A percentile compares a stretch with the other conserved stretches of the same genome.
These are phyloP conservation scores for Agroathelia rolfsii DNA, from an alignment of 1,284 basidiomycete species.

Conservation along the genomic window DNA sequence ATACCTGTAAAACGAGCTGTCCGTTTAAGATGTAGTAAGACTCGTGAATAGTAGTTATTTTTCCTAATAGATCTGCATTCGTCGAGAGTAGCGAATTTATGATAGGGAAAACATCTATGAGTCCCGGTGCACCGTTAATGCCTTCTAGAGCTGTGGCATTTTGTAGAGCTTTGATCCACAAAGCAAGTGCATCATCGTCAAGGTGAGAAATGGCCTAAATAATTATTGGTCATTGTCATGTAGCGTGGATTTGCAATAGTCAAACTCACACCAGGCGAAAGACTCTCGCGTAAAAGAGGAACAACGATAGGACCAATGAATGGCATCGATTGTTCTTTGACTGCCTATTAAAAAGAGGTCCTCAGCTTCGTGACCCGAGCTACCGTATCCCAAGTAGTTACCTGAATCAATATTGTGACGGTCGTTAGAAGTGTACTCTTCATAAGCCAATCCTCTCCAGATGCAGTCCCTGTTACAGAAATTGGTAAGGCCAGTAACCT, in stretches of 20 bases:
- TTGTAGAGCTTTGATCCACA: conserved; percentile 70
- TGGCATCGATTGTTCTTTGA: conserved; percentile 47
- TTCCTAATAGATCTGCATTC: conserved; percentile 73
- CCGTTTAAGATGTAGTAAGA: conserved; percentile 76
- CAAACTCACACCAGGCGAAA: conserved; percentile 48
- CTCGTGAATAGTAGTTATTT: conserved; percentile 60
- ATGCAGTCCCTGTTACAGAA: conserved; percentile 42
- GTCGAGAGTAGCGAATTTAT: conserved; percentile 50
- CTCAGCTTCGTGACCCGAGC: conserved; percentile 1
- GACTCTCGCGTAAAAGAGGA: conserved; percentile 67
- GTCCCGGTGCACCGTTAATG: conserved; percentile 36
- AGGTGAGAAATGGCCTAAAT: conserved; percentile 60
- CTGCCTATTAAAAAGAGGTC: conserved; percentile 33
- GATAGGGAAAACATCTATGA: conserved; percentile 63
- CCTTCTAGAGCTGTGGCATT: conserved; percentile 52
- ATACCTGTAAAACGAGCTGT: conserved; percentile 56
- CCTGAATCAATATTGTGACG: conserved; percentile 64
- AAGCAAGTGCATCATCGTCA: conserved; percentile 67
- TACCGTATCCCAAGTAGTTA: conserved; percentile 21
- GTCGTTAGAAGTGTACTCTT: conserved; percentile 67
- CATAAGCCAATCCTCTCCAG: conserved; percentile 71
- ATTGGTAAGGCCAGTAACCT: conserved; percentile 7
- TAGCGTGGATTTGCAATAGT: conserved; percentile 1
- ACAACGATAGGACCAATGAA: conserved; percentile 55
- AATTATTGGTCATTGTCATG: conserved; percentile 4